Evolutionary conservation across 208 protist species (phyloP).

Genomic region (Borovskyia barvae): DNA sequence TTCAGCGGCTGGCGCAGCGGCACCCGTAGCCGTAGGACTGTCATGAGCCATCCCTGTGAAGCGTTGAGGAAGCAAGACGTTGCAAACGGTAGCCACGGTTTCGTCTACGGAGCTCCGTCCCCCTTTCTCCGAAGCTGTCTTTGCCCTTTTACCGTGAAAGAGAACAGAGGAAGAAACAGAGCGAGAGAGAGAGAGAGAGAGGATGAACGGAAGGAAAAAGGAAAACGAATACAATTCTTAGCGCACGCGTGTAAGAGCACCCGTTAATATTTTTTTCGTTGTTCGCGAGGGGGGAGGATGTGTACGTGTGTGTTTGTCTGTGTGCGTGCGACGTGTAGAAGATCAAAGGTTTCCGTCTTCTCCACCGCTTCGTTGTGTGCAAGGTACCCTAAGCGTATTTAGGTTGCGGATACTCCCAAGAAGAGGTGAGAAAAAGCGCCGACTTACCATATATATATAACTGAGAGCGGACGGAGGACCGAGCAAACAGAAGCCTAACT

Average conservation of each 20-base stretch:
- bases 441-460: too few species aligned
- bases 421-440: background rate
- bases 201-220: background rate
- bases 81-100: too few species aligned
- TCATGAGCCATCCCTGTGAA: too few species aligned
- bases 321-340: background rate
- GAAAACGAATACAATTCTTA: background rate
- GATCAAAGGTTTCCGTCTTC: too few species aligned
- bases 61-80: background rate
- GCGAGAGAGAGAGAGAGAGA: background rate
- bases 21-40: too few species aligned
- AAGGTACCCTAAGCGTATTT: too few species aligned
- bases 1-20: too few species aligned
- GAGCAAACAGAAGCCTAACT: too few species aligned
- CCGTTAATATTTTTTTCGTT: background rate
- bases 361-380: too few species aligned
- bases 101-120: too few species aligned
- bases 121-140: too few species aligned
- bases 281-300: background rate
- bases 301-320: background rate
- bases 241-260: background rate
- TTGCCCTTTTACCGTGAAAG: background rate
- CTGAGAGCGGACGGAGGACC: too few species aligned
- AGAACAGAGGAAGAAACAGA: constrained; percentile 8
- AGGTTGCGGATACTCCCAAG: background rate